Conservation (phyloP, 208 protist species). For the Acanthamoeba culbertsoni region DNA sequence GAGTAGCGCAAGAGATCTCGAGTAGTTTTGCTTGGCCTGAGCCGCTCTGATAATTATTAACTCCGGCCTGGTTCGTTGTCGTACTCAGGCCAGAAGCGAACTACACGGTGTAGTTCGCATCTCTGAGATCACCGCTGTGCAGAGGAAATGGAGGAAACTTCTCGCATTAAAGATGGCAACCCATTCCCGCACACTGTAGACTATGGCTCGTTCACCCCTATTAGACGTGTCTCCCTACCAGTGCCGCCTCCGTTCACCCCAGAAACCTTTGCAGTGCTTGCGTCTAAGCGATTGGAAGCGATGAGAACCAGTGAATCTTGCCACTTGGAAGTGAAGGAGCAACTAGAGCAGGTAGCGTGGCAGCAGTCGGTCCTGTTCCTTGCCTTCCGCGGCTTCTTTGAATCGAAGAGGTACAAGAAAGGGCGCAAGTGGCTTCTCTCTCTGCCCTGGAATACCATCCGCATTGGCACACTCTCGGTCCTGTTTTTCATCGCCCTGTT, state of each 20-base stretch:
- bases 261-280: background rate
- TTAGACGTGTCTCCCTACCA: background rate
- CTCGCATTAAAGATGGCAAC: background rate
- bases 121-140: too few relatives aligned
- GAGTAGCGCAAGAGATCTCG: too few relatives aligned
- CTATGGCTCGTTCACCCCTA: background rate
- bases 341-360: background rate
- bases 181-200: background rate
- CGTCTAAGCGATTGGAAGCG: background rate
- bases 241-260: background rate
- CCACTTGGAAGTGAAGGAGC: constrained; percentile 8
- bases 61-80: too few relatives aligned
- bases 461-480: background rate
- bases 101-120: too few relatives aligned
- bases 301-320: background rate
- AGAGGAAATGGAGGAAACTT: background rate
- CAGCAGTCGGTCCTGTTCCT: background rate
- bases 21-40: too few relatives aligned
- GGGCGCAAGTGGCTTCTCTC: background rate
- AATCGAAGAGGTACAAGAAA: background rate
- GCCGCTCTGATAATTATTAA: too few relatives aligned
- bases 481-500: constrained; percentile 27
- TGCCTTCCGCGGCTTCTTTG: background rate
- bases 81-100: too few relatives aligned
- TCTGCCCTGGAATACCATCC: background rate